phyloP scores from a whole-genome alignment of 1,284 basidiomycete genomes.

The Butyriboletus appendiculatus region DNA sequence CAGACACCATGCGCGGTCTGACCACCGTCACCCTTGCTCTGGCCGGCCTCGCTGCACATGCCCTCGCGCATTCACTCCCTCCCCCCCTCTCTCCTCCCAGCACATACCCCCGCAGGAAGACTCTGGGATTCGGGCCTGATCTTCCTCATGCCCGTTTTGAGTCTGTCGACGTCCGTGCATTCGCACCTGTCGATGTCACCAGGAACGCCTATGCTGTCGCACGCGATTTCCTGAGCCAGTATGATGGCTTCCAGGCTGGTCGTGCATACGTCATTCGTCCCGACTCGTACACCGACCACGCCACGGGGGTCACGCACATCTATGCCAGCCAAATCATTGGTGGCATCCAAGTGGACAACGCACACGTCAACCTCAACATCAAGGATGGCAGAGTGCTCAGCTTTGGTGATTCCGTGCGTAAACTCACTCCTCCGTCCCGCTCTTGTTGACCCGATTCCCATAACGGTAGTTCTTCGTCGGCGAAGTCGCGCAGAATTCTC shows the following conservation, averaged over 20 bases:
- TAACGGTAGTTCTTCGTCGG: constrained; percentile 66
- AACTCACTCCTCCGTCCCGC: constrained; percentile 17
- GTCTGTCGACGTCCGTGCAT: constrained; percentile 40
- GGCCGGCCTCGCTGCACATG: constrained; percentile 38
- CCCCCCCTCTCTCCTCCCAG: constrained; percentile 9
- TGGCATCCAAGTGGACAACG: constrained; percentile 85
- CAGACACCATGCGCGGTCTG: constrained; percentile 35
- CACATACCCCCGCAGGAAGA: constrained; percentile 52
- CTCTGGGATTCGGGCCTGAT: constrained; percentile 76
- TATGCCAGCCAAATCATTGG: constrained; percentile 82
- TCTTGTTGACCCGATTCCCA: constrained; percentile 16
- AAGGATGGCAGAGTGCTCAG: constrained; percentile 79
- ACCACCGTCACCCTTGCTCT: constrained; percentile 36
- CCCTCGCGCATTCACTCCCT: constrained; percentile 30
- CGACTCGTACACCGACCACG: constrained; percentile 85
- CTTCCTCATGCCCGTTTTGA: constrained; percentile 73
- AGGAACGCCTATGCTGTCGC: constrained; percentile 62
- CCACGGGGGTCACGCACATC: constrained; percentile 83
- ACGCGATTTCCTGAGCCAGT: constrained; percentile 51
- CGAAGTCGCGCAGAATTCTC: constrained; percentile 37
- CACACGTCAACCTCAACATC: constrained; percentile 89
- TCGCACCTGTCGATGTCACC: constrained; percentile 36
- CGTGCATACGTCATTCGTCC: constrained; percentile 61
- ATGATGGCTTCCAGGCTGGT: constrained; percentile 31
- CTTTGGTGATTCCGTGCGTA: constrained; percentile 76